Evolutionary conservation across 306 rosid genomes (phyloP), one percentile per base, ranked within the genome.

Genomic region (Sphenostylis stenocarpa): DNA sequence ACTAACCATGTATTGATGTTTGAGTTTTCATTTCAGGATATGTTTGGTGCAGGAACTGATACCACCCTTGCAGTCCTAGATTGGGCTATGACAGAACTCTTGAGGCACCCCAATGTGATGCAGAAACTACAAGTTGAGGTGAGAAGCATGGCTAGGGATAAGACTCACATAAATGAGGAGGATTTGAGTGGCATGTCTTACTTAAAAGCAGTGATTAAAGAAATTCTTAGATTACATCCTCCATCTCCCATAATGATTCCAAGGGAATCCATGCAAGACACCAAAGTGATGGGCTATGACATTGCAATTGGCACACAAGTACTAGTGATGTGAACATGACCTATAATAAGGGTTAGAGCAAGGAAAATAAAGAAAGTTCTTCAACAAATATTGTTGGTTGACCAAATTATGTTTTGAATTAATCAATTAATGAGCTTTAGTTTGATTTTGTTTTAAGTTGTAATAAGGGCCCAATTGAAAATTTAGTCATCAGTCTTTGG

Each of bases 21-120:
- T 17, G 4, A 12, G 3, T 73, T 29, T 28, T 16, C 19, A 26
- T 14, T 23, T 19, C 44, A 78, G 82, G 76, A 78, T 13, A 78
- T 69, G 62, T 69, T 78, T 78, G 53, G 11, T 44, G 76, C 82
- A 7, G 77, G 82, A 3, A 57, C 82, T 15, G 77, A 77, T 9
- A 78, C 82, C 16, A 57, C 62, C 11, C 29, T 7, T 7, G 63
- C 82, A 16, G 58, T 57, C 2, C 4, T 68, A 15, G 76, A 68
- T 11, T 68, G 76, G 82, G 36, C 47, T 0, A 62, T 62, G 68
- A 34, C 47, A 33, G 68, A 62, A 34, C 68, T 62, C 4, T 17
- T 62, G 51, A 69, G 53, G 14, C 70, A 78, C 26, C 71, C 76
- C 21, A 70, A 2, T 45, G 64, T 28, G 51, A 78, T 70, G 82